phyloP scores from a whole-genome alignment of 202 grass and related monocot species.

The Schoenoplectus triqueter region DNA sequence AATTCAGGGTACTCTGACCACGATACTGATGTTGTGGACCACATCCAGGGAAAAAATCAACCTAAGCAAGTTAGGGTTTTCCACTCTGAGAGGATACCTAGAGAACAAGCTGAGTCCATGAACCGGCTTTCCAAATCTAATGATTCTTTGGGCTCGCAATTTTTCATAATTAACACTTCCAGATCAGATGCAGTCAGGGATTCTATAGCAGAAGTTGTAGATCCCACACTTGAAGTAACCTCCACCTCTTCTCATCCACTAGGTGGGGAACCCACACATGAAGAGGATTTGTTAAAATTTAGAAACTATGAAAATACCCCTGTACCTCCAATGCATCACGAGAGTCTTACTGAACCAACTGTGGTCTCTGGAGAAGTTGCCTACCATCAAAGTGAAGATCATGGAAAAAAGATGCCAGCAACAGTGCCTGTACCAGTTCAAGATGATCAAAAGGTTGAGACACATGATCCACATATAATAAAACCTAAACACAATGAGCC shows the following conservation, averaged over 20 bases:
- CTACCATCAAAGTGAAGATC: slow-evolving; percentile 45
- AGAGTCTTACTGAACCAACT: slow-evolving; percentile 43
- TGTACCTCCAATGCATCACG: slow-evolving; percentile 44
- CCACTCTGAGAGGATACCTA: slow-evolving; percentile 84
- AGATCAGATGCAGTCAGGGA: slow-evolving; percentile 59
- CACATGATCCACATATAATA: slow-evolving; percentile 43
- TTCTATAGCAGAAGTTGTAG: slow-evolving; percentile 54
- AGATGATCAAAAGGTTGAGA: slow-evolving; percentile 40
- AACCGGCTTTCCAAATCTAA: slow-evolving; percentile 94
- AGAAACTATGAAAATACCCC: slow-evolving; percentile 53
- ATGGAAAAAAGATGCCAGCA: slow-evolving; percentile 39
- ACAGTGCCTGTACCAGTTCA: slow-evolving; percentile 48
- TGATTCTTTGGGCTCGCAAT: slow-evolving; percentile 78
- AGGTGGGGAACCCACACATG: slow-evolving; percentile 36
- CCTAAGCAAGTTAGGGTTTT: slow-evolving; percentile 62
- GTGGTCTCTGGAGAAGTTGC: slow-evolving; percentile 40
- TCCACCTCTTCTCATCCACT: slow-evolving; percentile 52
- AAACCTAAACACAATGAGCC: slow-evolving; percentile 29
- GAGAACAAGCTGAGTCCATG: slow-evolving; percentile 66
- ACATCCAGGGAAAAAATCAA: slow-evolving; percentile 50
- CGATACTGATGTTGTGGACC: slow-evolving; percentile 61
- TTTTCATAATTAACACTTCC: slow-evolving; percentile 60
- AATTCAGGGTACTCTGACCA: slow-evolving; percentile 74
- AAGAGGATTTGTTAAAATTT: slow-evolving; percentile 58
- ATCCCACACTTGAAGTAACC: slow-evolving; percentile 49